Evolutionary conservation across 257 asterid genomes (phyloP), one percentile per base, ranked within the genome.

Genomic region (Primulina eburnea): DNA sequence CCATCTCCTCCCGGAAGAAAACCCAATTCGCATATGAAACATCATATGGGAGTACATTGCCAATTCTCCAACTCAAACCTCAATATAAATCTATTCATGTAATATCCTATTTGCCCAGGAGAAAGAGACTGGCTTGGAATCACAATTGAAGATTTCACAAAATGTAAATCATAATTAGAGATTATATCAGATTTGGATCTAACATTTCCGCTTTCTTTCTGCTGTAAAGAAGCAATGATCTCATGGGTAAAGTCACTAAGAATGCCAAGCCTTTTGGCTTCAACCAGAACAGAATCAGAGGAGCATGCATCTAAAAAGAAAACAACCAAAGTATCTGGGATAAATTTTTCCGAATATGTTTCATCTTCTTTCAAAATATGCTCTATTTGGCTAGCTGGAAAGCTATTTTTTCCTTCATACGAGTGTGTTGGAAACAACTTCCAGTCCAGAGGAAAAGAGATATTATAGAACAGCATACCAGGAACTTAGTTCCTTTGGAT

Each of bases 401-500:
- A 64, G 80, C 64, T 57, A 53, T 69, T 70, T 10, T 76, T 76
- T 62, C 73, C 72, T 47, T 63, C 78, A 29, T 55, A 11, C 24
- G 52, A 29, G 40, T 8, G 60, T 69, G 71, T 65, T 72, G 67
- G 69, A 64, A 73, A 65, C 67, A 73, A 70, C 72, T 82, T 87
- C 76, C 83, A 37, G 43, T 63, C 69, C 53, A 60, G 72, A 70
- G 88, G 88, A 75, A 72, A 71, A 82, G 72, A 4, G 82, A 66
- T 79, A 83, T 83, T 38, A 80, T 55, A 38, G 84, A 77, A 76
- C 90, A 85, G 87, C 89, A 89, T 68, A 88, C 84, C 61, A 90
- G 80, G 69, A 86, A 76, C 78, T 77, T 85, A 43, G 84, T 73
- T 71, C 97, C 97, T 86, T 87, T 93, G 73, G 96, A 90, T 56